Evolutionary conservation across 345 rosid genomes (phyloP), one percentile per base, ranked within the genome.

Genomic region (Euphorbia pulcherrima): DNA sequence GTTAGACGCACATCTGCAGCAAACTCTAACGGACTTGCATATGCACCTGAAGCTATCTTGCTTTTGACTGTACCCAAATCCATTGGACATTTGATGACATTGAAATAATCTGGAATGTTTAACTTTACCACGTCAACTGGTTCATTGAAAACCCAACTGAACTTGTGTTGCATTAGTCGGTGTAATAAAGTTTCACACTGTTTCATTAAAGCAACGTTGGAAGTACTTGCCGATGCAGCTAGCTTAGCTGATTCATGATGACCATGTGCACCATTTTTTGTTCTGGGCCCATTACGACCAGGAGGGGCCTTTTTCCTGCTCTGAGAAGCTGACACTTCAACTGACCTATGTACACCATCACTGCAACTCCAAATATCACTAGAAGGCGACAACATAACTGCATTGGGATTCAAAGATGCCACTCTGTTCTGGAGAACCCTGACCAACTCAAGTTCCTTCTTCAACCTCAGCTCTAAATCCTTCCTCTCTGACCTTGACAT

Each of bases 51-150:
- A 68, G 70, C 48, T 33, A 90, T 48, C 69, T 79, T 93, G 66
- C 69, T 74, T 73, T 86, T 84, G 69, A 93, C 85, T 4, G 97
- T 90, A 41, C 92, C 92, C 76, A 93, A 83, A 83, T 90, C 94
- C 98, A 93, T 90, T n/a, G 97, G 98, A 40, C 84, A 84, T 78
- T 87, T 90, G 65, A 93, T 81, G 79, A 93, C 82, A 35, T 77
- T 81, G 57, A 85, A 85, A 71, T 93, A 93, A 76, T 93, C 98
- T 4, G 97, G 97, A 68, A 90, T 87, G 60, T 93, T 90, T 80
- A 90, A 72, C 82, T 75, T 66, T 47, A 82, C 91, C 63, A 79
- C 87, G 79, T 93, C 96, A 72, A 90, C 98, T 24, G 96, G 94
- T 51, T 53, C 63, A 35, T 82, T 88, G 72, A 90, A 90, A 56